Evolutionary conservation across 108 stramenopile species (phyloP), one percentile per base, ranked within the genome.

Genomic region (Conticribra guillardii): DNA sequence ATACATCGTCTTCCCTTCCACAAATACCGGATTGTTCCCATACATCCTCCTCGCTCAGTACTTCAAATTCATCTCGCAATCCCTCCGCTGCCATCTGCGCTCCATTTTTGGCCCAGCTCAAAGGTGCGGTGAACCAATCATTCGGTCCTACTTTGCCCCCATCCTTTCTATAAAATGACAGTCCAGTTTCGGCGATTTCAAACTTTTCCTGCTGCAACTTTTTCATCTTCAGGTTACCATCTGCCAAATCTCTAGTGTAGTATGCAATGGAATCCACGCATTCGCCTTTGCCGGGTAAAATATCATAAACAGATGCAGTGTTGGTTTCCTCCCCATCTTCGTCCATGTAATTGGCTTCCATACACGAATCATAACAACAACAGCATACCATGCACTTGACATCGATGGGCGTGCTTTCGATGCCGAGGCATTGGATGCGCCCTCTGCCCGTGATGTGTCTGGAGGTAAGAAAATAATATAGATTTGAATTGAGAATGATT

Each of bases 251-350:
- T 24, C 75, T 58, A 5, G 87, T 88, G 53, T 94, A 94, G 60
- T 91, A 94, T 28, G 84, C 79, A 67, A 94, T 94, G 2, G 81
- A 83, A 76, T 94, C 93, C 4, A 92, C 93, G 31, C 76, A 74
- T 22, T 78, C 77, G 17, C 93, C 93, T 48, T 77, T 80, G 15
- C 37, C 64, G 1, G 83, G 83, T 64, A 81, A 56, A 19, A 44
- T 44, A 67, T 66, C 83, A 18, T 67, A 63, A 16, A 71, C 61
- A 3, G 71, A 61, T n/a, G 60, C 47, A 28, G 50, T 53, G 23
- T 70, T 28, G 11, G 56, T 28, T 29, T 63, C 16, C 4, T 52
- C 30, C 14, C 49, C 44, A 33, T 65, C 64, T 2, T 41, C 48
- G 52, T 64, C 34, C 15, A 18, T 9, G 24, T 55, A 18, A 27